Evolutionary conservation across 345 rosid species (phyloP).

Genomic region (Iberis pinnata): DNA sequence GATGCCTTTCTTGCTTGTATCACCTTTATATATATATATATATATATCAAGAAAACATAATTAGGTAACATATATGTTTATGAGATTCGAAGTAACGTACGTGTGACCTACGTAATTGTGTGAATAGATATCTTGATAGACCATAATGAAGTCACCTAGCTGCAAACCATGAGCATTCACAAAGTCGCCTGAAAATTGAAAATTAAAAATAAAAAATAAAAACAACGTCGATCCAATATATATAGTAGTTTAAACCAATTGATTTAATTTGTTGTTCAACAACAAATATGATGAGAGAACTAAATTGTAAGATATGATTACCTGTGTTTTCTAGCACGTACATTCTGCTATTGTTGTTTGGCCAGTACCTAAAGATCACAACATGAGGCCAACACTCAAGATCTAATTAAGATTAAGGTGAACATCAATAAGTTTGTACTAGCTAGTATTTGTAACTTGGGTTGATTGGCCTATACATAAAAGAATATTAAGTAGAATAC

Average conservation of each 20-base stretch:
- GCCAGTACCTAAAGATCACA: conserved; percentile 75
- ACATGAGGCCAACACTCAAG: conserved; percentile 11
- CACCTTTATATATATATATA: conserved; percentile 37
- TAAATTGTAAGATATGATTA: too few species aligned
- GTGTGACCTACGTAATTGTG: conserved; percentile 55
- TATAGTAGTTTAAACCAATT: not conserved
- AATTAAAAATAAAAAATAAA: too few species aligned
- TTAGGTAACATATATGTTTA: not conserved
- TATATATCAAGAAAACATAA: too few species aligned
- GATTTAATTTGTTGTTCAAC: not conserved
- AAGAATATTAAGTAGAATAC: conserved; percentile 20
- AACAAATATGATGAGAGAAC: not conserved
- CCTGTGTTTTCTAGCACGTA: conserved; percentile 97
- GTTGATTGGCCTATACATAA: not conserved
- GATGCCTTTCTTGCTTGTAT: conserved; percentile 83
- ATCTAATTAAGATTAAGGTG: not conserved
- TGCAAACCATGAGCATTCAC: conserved; percentile 73
- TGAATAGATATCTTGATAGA: conserved; percentile 55
- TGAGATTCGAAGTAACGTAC: not conserved
- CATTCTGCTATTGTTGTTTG: conserved; percentile 95
- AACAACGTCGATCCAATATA: not conserved
- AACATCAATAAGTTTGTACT: too few species aligned
- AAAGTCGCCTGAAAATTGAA: conserved; percentile 68
- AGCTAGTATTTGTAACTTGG: not conserved
- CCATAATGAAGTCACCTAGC: conserved; percentile 72